Percentiles rank a stretch among this genome's conserved stretches.
These are phyloP conservation scores for Phylloporus sp. DNA, from an alignment of 768 basidiomycete genomes.

Conservation along the genomic window DNA sequence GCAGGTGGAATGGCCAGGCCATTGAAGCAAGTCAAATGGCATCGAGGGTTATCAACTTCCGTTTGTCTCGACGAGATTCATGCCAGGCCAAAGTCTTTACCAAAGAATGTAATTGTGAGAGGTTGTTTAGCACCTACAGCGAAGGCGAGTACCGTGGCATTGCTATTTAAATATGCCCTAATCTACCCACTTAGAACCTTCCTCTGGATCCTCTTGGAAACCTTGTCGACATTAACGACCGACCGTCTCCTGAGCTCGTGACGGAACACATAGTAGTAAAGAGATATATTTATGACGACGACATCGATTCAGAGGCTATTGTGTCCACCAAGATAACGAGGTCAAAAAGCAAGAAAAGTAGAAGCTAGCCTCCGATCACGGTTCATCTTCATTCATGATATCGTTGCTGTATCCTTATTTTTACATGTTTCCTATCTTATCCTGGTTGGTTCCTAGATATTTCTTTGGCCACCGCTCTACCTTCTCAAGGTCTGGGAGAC, in stretches of 20 bases:
- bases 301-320: slow-evolving; percentile 37
- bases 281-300: slow-evolving; percentile 77
- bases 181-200: slow-evolving; percentile 40
- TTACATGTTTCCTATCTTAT: slow-evolving; percentile 9
- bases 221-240: slow-evolving; percentile 46
- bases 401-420: slow-evolving; percentile 33
- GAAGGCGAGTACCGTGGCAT: slow-evolving; percentile 45
- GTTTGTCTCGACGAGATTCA: slow-evolving; percentile 62
- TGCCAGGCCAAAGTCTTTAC: slow-evolving; percentile 41
- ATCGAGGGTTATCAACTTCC: slow-evolving; percentile 57
- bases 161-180: not conserved
- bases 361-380: slow-evolving; percentile 24
- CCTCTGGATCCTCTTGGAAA: slow-evolving; percentile 72
- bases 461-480: not conserved
- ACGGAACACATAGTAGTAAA: slow-evolving; percentile 67
- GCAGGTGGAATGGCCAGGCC: slow-evolving; percentile 29
- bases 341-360: slow-evolving; percentile 48
- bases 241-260: slow-evolving; percentile 52
- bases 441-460: not conserved
- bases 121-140: slow-evolving; percentile 65
- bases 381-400: slow-evolving; percentile 19
- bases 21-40: slow-evolving; percentile 71
- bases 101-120: slow-evolving; percentile 44
- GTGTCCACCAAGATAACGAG: slow-evolving; percentile 51
- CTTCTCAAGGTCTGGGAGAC: slow-evolving; percentile 21